phyloP scores from a whole-genome alignment of 768 basidiomycete genomes.

The Sistotremastrum niveocremeum region DNA sequence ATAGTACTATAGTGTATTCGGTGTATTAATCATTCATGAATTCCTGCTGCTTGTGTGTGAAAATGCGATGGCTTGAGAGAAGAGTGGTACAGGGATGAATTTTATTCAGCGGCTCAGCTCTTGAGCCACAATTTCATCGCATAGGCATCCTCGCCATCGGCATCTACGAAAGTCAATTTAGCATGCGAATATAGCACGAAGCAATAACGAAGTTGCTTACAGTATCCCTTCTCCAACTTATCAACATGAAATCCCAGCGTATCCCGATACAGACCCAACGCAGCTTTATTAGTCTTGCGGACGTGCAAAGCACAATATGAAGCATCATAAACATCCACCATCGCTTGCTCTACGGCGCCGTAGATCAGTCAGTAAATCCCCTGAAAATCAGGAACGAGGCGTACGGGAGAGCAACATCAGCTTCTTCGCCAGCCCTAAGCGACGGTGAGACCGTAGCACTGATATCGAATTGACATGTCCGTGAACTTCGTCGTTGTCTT shows the following conservation, averaged over 20 bases:
- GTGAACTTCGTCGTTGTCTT: conserved; percentile 50
- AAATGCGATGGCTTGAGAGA: no score
- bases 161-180: conserved; percentile 38
- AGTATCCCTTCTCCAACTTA: conserved; percentile 80
- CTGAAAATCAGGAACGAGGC: conserved; percentile 16
- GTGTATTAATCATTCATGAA: no score
- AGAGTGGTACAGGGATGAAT: no score
- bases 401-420: conserved; percentile 87
- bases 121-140: conserved; percentile 69
- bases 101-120: not conserved
- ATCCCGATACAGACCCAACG: conserved; percentile 78
- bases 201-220: conserved; percentile 32
- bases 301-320: conserved; percentile 82
- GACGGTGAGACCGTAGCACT: conserved; percentile 76
- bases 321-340: conserved; percentile 79
- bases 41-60: no score
- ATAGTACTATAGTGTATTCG: no score
- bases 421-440: conserved; percentile 88
- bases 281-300: conserved; percentile 88
- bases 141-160: conserved; percentile 91
- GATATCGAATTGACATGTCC: conserved; percentile 97
- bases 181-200: not conserved
- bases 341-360: conserved; percentile 63
- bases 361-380: not conserved
- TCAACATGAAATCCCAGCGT: conserved; percentile 82